Percentiles rank a stretch among this genome's conserved stretches.
Conservation (phyloP, 805 yeast species). For the Yarrowia keelungensis region DNA sequence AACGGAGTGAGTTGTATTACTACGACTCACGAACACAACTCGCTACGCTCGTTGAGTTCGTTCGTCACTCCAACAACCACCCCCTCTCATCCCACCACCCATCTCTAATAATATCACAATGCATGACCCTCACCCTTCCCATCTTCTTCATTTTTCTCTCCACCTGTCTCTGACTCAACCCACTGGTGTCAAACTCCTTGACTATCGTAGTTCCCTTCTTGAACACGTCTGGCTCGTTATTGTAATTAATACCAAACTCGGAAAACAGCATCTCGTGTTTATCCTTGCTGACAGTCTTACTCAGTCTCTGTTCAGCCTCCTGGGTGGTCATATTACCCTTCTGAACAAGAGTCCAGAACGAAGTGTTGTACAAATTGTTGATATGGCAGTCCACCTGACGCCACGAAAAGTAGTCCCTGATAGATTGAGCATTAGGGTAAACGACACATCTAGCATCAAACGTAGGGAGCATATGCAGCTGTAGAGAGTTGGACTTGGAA, state of each 20-base stretch:
- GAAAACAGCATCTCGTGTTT: conserved; percentile 86
- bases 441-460: conserved; percentile 91
- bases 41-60: background rate
- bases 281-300: conserved; percentile 80
- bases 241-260: conserved; percentile 84
- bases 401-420: conserved; percentile 91
- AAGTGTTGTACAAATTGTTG: conserved; percentile 89
- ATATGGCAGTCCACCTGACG: conserved; percentile 95
- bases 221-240: conserved; percentile 85
- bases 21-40: no score
- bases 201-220: conserved; percentile 79
- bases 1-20: no score
- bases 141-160: conserved; percentile 59
- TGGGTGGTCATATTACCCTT: conserved; percentile 72
- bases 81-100: conserved; percentile 65
- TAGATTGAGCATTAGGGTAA: conserved; percentile 68
- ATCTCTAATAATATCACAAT: conserved; percentile 69
- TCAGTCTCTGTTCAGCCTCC: conserved; percentile 77
- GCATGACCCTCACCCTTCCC: conserved; percentile 54
- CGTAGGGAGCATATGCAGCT: conserved; percentile 68
- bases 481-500: conserved; percentile 50
- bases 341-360: conserved; percentile 85
- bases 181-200: conserved; percentile 53
- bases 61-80: conserved; percentile 43
- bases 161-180: conserved; percentile 52